Evolutionary conservation across 2,329 filamentous ascomycete genomes (phyloP).

Genomic region (Westerdykella ornata): DNA sequence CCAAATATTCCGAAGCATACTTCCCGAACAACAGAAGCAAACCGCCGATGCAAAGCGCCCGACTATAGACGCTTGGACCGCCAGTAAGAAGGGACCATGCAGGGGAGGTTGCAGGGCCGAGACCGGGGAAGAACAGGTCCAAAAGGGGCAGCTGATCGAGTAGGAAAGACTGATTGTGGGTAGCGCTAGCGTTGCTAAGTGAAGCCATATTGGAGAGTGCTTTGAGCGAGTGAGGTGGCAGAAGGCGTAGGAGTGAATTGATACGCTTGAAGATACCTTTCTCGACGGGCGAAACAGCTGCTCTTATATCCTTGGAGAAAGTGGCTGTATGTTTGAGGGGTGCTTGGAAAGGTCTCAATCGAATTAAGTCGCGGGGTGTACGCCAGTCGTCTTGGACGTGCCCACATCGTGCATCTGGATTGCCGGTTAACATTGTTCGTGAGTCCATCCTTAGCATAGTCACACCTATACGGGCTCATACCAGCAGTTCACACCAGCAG

Average conservation of each 20-base stretch:
- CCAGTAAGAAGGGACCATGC: conserved; percentile 6
- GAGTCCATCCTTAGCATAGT: no score
- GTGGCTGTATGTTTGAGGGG: no score
- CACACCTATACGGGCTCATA: no score
- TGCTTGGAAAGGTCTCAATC: no score
- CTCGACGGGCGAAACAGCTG: conserved; percentile 2
- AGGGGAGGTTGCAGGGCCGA: conserved; percentile 6
- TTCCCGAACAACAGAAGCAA: conserved; percentile 10
- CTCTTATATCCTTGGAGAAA: conserved; percentile 5
- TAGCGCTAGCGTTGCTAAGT: conserved; percentile 4
- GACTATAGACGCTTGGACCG: conserved; percentile 6
- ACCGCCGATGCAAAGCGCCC: conserved; percentile 5
- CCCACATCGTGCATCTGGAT: no score
- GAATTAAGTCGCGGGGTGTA: no score
- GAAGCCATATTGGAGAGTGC: conserved; percentile 7
- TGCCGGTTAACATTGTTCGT: no score
- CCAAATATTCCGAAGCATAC: conserved; percentile 7
- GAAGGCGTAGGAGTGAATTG: conserved; percentile 2
- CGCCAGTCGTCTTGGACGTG: no score
- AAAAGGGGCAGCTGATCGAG: conserved; percentile 7
- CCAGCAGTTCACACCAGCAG: no score
- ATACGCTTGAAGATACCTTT: background rate
- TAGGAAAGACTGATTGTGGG: conserved; percentile 6
- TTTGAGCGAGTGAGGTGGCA: conserved; percentile 1
- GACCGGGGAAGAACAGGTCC: conserved; percentile 8